Base-by-base conservation (phyloP, 139 green algal genomes). In the Chlamydomonas schloesseri region DNA sequence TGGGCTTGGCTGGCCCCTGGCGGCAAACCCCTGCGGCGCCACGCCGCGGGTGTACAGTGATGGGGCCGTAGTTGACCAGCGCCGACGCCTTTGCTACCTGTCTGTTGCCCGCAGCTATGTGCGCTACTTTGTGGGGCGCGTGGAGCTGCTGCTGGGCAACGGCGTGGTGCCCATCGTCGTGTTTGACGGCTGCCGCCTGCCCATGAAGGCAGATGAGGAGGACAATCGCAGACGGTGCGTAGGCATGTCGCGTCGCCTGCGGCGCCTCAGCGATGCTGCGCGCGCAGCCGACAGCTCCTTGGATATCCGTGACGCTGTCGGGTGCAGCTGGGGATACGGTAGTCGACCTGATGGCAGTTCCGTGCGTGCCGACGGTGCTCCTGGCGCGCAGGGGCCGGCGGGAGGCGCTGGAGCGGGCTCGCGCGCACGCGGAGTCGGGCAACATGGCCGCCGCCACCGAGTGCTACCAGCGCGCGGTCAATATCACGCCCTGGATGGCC, bases 111-210 rank as follows among this genome's bases (percentile, higher is more conserved):
- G 26, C 78, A 98, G 95, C 89, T 98, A 95, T 83, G 90, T 99
- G 5, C 37, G 86, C 0, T 99, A 97, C 90, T 99, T 95, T 86
- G 93, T 99, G 91, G 88, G 91, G 1, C 90, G 94, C 1, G 85
- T 99, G 1, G 82, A 98, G 26, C 81, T 98, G 81, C 87, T 99
- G 55, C 84, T 78, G 20, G 36, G 77, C 20, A 68, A 93, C 77
- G 97, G 96, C 0, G 92, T 99, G 1, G 87, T 90, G 8, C 97
- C 97, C 0, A 46, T 98, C 5, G 79, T 99, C 2, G 95, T 99
- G 21, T 99, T 99, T 88, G 98, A 99, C 85, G 98, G 98, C 18
- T 97, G 94, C 21, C 83, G 86, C 17, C 92, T 99, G 69, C 98
- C 98, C 14, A 95, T 96, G 76, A 99, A 99, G 83, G 89, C 73